Evolutionary conservation across 2,329 filamentous ascomycete species (phyloP).

Genomic region (Epichloe gansuensis): DNA sequence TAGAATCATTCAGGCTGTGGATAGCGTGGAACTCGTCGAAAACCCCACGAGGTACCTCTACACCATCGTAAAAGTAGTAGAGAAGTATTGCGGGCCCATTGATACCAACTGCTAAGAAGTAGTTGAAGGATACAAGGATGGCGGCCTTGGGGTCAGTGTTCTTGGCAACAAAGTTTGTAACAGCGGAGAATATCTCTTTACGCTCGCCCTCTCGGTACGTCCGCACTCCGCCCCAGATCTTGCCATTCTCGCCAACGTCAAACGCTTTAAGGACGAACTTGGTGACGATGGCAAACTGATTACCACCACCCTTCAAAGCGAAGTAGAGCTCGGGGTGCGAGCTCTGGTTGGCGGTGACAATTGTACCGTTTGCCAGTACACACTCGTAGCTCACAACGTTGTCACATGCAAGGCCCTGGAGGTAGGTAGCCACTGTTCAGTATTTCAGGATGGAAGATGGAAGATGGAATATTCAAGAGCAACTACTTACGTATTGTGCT

Average conservation of each 20-base stretch:
- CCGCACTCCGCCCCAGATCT: constrained; percentile 32
- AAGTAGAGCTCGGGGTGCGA: constrained; percentile 37
- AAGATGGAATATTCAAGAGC: constrained; percentile 16
- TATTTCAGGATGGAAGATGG: not conserved
- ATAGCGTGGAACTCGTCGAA: constrained; percentile 45
- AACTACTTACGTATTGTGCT: constrained; percentile 33
- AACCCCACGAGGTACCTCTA: constrained; percentile 34
- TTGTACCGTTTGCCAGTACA: constrained; percentile 36
- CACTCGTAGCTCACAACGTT: constrained; percentile 35
- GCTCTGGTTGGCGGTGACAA: constrained; percentile 31
- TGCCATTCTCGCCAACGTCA: constrained; percentile 24
- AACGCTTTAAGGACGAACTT: constrained; percentile 31
- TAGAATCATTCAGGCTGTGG: constrained; percentile 28
- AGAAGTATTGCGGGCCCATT: constrained; percentile 38
- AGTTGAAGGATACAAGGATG: constrained; percentile 44
- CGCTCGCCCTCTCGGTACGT: constrained; percentile 18
- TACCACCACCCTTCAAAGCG: constrained; percentile 43
- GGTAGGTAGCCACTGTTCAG: not conserved
- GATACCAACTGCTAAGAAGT: constrained; percentile 9
- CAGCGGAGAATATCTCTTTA: constrained; percentile 29
- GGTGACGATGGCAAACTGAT: constrained; percentile 41
- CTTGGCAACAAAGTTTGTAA: constrained; percentile 44
- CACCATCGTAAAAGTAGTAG: constrained; percentile 52
- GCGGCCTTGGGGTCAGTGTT: constrained; percentile 47
- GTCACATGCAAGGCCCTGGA: constrained; percentile 5